These are phyloP conservation scores for Wallemia ichthyophaga DNA, from an alignment of 1,284 basidiomycete genomes.

Conservation along the genomic window DNA sequence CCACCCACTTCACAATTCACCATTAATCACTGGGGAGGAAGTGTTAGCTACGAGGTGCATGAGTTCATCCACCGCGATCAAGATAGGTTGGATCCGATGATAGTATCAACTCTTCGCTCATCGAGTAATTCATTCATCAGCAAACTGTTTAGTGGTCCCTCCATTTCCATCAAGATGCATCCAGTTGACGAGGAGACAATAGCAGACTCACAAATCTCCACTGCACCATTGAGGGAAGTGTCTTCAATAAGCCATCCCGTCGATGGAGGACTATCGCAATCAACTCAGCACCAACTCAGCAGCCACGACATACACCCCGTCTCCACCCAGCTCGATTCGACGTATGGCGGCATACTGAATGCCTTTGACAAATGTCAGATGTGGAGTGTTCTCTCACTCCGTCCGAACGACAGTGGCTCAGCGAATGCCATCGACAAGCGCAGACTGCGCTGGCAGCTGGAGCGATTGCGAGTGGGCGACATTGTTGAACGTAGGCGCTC, in stretches of 20 bases:
- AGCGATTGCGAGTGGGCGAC: conserved; percentile 34
- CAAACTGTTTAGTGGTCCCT: conserved; percentile 55
- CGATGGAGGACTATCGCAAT: not conserved
- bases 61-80: conserved; percentile 66
- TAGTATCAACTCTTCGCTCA: conserved; percentile 51
- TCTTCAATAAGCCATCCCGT: conserved; percentile 24
- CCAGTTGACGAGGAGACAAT: conserved; percentile 79
- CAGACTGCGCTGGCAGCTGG: conserved; percentile 12
- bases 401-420: not conserved
- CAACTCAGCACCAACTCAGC: not conserved
- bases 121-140: conserved; percentile 73
- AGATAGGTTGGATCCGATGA: conserved; percentile 70
- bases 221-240: conserved; percentile 72
- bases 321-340: not conserved
- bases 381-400: not conserved
- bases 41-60: conserved; percentile 70
- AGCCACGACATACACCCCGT: not conserved
- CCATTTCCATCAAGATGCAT: conserved; percentile 65
- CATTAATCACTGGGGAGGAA: conserved; percentile 65
- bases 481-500: conserved; percentile 58
- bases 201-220: conserved; percentile 65
- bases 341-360: not conserved
- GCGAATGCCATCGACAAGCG: not conserved
- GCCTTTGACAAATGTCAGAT: not conserved
- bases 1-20: conserved; percentile 64